Evolutionary conservation across 257 asterid genomes (phyloP).

Genomic region (Ehretia macrophylla): DNA sequence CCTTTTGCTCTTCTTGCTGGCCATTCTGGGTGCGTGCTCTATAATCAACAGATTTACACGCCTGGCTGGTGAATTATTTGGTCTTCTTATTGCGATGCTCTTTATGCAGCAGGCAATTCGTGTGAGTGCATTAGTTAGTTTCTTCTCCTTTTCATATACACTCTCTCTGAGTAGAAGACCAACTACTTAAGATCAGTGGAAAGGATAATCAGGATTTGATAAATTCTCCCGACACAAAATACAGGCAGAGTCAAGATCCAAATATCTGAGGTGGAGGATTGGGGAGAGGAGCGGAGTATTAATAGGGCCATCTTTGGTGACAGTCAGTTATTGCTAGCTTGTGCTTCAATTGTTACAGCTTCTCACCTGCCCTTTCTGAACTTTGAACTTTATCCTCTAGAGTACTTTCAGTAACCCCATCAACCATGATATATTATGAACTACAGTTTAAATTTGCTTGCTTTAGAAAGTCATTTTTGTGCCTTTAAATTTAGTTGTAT

Average conservation of each 20-base stretch:
- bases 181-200: background rate
- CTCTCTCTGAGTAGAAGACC: constrained; percentile 3
- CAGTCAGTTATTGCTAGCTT: too few species aligned
- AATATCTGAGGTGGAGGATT: too few species aligned
- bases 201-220: background rate
- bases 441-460: background rate
- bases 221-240: too few species aligned
- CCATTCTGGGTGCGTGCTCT: constrained; percentile 94
- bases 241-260: too few species aligned
- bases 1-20: constrained; percentile 83
- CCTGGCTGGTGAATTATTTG: constrained; percentile 94
- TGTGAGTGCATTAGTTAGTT: constrained; percentile 41
- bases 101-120: constrained; percentile 97
- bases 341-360: too few species aligned
- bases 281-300: too few species aligned
- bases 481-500: background rate
- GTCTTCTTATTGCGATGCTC: constrained; percentile 94
- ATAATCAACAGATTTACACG: constrained; percentile 91
- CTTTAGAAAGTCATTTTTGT: too few species aligned
- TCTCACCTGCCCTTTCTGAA: too few species aligned
- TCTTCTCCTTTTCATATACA: constrained; percentile 1
- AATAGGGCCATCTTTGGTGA: too few species aligned
- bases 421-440: too few species aligned
- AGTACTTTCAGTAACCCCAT: too few species aligned
- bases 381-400: too few species aligned